Evolutionary conservation across 2,329 filamentous ascomycete genomes (phyloP), one percentile per base, ranked within the genome.

Genomic region (Beauveria sp.): DNA sequence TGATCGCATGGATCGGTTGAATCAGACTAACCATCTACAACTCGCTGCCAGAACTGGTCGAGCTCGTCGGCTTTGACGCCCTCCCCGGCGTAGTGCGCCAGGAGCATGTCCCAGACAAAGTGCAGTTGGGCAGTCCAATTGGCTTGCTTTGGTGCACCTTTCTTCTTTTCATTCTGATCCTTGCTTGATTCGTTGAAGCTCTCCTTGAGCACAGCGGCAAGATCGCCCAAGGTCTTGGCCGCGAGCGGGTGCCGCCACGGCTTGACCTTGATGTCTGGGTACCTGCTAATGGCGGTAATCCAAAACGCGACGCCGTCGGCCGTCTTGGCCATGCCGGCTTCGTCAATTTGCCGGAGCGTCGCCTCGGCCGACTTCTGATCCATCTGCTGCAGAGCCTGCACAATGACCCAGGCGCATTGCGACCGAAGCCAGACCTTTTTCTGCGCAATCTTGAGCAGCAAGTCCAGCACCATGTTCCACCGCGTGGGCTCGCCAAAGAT

Each of bases 251-350:
- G 86, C 55, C 85, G 82, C 92, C 93, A 96, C 2, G 90, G 81
- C 65, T 88, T 86, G 28, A 81, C 78, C 55, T 84, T 83, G 60
- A 88, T 78, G 8, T 82, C 77, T 0, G 88, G 83, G 67, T 90
- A 91, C 22, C 77, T 77, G 57, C 83, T 81, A 64, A 84, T 81
- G 1, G 89, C 83, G 5, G 85, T 83, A 38, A 98, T 79, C 92
- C 93, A 98, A 61, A 97, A 85, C 0, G 91, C 91, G 24, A 97
- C 86, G 7, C 93, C 93, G 71, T 98, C 93, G 0, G 92, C 88
- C 0, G 92, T 93, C 72, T 89, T 89, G 9, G 86, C 85, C 54
- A 96, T 78, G 10, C 88, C 87, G 54, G 84, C 81, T 18, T 84
- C 79, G 22, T 80, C 78, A 9, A 96, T 70, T 45, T 81, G 82